These are phyloP conservation scores for Alternaria novae-zelandiae DNA, from an alignment of 2,329 filamentous ascomycete species.

Conservation along the genomic window DNA sequence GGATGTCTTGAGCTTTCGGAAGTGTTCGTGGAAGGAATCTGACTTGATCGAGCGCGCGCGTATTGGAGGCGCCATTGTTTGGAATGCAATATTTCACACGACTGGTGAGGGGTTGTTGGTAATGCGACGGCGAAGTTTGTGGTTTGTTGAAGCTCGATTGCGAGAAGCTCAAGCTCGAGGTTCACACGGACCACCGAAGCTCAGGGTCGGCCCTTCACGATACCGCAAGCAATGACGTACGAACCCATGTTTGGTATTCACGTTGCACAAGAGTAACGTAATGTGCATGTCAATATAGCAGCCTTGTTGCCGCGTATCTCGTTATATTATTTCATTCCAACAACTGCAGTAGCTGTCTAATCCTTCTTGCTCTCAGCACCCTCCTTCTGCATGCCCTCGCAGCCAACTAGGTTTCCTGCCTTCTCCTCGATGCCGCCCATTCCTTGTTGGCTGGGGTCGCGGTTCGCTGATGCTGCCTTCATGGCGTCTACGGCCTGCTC, in stretches of 20 bases:
- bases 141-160: not conserved
- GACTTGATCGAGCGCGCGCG: constrained; percentile 68
- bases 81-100: not conserved
- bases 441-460: constrained; percentile 61
- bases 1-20: constrained; percentile 72
- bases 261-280: not conserved
- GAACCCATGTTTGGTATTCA: not conserved
- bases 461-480: constrained; percentile 64
- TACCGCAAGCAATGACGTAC: not conserved
- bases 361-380: constrained; percentile 39
- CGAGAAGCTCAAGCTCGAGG: constrained; percentile 1
- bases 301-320: not conserved
- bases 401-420: constrained; percentile 68
- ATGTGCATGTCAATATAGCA: not conserved
- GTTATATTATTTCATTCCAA: not conserved
- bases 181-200: constrained; percentile 3
- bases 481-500: constrained; percentile 66
- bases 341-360: not conserved
- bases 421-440: constrained; percentile 70
- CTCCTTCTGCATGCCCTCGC: constrained; percentile 69
- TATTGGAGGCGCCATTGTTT: constrained; percentile 48
- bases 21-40: constrained; percentile 71
- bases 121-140: not conserved
- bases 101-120: not conserved
- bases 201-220: not conserved